Base-by-base conservation (phyloP, 2,329 filamentous ascomycete genomes). In the Neonectria punicea region DNA sequence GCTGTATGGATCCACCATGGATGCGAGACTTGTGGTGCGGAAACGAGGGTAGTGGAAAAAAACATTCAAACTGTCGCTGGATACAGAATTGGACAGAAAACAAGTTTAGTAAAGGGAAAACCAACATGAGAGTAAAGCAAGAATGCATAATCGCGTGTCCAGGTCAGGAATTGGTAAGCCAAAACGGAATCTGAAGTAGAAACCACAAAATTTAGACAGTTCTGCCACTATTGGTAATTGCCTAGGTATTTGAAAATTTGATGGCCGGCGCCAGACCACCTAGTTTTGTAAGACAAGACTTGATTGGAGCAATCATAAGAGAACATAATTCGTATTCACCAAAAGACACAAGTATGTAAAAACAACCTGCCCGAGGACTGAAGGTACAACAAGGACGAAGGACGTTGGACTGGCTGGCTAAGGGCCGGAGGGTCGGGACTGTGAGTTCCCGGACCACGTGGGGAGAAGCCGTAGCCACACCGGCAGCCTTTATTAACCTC, bases 391-490 rank as follows among this genome's bases (percentile, higher is more conserved):
- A 14, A 14, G 6, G n/a, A 53, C 39, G 18, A 14, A 14, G 6
- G n/a, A 53, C 39, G 18, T 30, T 47, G 46, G 51, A 39, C 14
- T 1, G 5, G 20, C 13, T 16, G 46, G 18, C 16, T 34, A 11
- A 47, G 22, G 32, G 6, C 13, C 16, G 28, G 32, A 30, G 10
- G 11, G 18, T 25, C 34, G 14, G 30, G 39, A 32, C 22, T 20
- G 11, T 4, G 36, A 60, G 20, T 41, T 47, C 3, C 22, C 41
- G 11, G 20, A 3, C 49, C 57, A 60, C 49, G 49, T 60, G 57
- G 57, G n/a, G 28, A 53, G 39, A 36, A 44, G 39, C 28, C 32
- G 30, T 20, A 25, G 22, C 25, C 5, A 30, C 22, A 30, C 22
- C 3, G 13, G 46, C 14, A 7, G 43, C 43, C 10, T 46, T 28